Evolutionary conservation across 1,139 yeast species (phyloP).

Genomic region (Scheffersomyces lignicola): DNA sequence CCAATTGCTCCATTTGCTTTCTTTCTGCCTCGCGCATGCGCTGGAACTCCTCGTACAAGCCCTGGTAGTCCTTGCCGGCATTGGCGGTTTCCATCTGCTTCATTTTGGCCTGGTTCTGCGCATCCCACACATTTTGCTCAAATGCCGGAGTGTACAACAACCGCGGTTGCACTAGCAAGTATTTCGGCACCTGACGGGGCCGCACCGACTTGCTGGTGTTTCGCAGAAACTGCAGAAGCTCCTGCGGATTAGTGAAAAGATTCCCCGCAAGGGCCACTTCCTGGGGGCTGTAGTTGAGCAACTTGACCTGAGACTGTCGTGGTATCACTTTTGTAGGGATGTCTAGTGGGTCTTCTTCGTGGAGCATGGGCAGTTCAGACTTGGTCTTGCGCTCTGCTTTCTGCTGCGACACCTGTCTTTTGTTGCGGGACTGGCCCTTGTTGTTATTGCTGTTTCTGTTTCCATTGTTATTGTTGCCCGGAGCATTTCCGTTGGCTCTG

Average conservation of each 20-base stretch:
- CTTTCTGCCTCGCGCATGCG: constrained; percentile 78
- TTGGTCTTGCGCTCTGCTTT: constrained; percentile 5
- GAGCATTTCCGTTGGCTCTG: constrained; percentile 10
- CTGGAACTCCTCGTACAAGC: constrained; percentile 56
- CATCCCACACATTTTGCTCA: constrained; percentile 42
- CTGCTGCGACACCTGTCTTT: constrained; percentile 1
- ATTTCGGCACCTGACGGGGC: constrained; percentile 39
- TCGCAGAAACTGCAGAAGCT: constrained; percentile 13
- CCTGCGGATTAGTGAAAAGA: constrained; percentile 23
- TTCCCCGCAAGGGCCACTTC: constrained; percentile 30
- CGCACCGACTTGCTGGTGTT: constrained; percentile 8
- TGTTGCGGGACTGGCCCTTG: constrained; percentile 5
- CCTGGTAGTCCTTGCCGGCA: constrained; percentile 40
- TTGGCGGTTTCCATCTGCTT: constrained; percentile 31
- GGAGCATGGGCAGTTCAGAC: constrained; percentile 6
- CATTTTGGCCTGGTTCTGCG: constrained; percentile 42
- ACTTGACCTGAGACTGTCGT: constrained; percentile 20
- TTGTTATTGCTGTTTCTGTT: constrained; percentile 7
- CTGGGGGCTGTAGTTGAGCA: constrained; percentile 21
- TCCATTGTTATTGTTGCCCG: constrained; percentile 8
- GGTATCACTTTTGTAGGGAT: constrained; percentile 21
- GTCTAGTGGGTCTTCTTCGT: constrained; percentile 16
- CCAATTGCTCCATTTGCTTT: constrained; percentile 72
- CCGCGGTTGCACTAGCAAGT: constrained; percentile 38
- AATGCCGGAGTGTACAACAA: constrained; percentile 36